phyloP scores from a whole-genome alignment of 2,329 filamentous ascomycete genomes.

The Fusarium sacchari region DNA sequence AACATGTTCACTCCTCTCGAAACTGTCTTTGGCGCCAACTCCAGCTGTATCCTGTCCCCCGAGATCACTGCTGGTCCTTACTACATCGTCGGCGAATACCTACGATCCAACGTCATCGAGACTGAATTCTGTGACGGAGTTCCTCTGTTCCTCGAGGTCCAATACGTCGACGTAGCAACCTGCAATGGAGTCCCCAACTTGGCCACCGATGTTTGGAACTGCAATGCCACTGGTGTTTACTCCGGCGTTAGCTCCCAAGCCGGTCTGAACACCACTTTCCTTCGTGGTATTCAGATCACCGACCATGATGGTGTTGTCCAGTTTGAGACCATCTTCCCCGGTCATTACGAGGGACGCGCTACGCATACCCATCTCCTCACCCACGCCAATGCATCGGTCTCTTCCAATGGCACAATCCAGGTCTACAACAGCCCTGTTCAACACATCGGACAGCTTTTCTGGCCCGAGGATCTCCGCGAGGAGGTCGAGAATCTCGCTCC shows the following conservation, averaged over 20 bases:
- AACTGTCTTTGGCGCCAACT: slow-evolving; percentile 7
- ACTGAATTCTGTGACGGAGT: not conserved
- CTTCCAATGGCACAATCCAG: slow-evolving; percentile 9
- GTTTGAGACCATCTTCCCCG: slow-evolving; percentile 13
- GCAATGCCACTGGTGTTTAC: slow-evolving; percentile 12
- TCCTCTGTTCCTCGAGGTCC: slow-evolving; percentile 2
- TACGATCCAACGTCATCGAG: slow-evolving; percentile 13
- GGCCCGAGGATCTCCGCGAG: not conserved
- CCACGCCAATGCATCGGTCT: not conserved
- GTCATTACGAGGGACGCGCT: not conserved
- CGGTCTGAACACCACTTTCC: slow-evolving; percentile 9
- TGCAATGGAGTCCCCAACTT: not conserved
- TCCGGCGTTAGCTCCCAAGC: slow-evolving; percentile 1
- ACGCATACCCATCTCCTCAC: slow-evolving; percentile 10
- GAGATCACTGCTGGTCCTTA: not conserved
- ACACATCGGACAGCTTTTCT: slow-evolving; percentile 15
- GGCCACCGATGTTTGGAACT: slow-evolving; percentile 9
- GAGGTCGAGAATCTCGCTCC: not conserved
- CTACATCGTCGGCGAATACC: not conserved
- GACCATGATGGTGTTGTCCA: slow-evolving; percentile 4
- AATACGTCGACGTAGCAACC: slow-evolving; percentile 8
- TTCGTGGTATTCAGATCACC: slow-evolving; percentile 6
- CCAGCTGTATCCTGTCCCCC: slow-evolving; percentile 4
- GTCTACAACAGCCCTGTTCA: slow-evolving; percentile 10
- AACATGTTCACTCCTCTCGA: slow-evolving; percentile 9